phyloP scores from a whole-genome alignment of 202 grass and related monocot genomes.

The Sporobolus alterniflorus region DNA sequence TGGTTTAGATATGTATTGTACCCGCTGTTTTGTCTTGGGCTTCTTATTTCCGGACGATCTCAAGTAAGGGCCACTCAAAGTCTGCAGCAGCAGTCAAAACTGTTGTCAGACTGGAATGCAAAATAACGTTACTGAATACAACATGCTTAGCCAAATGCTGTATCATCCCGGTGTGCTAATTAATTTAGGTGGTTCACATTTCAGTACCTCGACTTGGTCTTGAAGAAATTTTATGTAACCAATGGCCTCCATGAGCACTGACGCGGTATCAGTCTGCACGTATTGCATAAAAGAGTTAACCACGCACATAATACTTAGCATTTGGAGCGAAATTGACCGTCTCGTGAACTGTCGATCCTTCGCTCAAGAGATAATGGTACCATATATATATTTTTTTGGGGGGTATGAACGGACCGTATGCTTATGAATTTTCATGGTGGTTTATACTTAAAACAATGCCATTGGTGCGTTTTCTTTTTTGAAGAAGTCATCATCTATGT shows the following conservation, averaged over 20 bases:
- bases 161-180: not conserved
- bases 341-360: not conserved
- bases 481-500: too few species aligned
- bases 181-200: not conserved
- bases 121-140: not conserved
- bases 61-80: slow-evolving; percentile 89
- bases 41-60: slow-evolving; percentile 73
- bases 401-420: not conserved
- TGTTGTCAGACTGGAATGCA: not conserved
- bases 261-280: slow-evolving; percentile 93
- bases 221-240: slow-evolving; percentile 99
- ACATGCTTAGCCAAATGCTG: not conserved
- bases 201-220: slow-evolving; percentile 88
- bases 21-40: slow-evolving; percentile 59
- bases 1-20: slow-evolving; percentile 32
- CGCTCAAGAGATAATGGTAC: not conserved
- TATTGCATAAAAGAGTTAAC: not conserved
- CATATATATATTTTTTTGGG: too few species aligned
- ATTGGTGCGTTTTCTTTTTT: not conserved
- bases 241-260: slow-evolving; percentile 97
- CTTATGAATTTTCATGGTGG: not conserved
- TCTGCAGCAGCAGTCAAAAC: slow-evolving; percentile 47
- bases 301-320: not conserved
- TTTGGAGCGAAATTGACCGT: not conserved
- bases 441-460: not conserved